Base-by-base conservation (phyloP, 257 asterid genomes). In the Plectranthus barbatus region DNA sequence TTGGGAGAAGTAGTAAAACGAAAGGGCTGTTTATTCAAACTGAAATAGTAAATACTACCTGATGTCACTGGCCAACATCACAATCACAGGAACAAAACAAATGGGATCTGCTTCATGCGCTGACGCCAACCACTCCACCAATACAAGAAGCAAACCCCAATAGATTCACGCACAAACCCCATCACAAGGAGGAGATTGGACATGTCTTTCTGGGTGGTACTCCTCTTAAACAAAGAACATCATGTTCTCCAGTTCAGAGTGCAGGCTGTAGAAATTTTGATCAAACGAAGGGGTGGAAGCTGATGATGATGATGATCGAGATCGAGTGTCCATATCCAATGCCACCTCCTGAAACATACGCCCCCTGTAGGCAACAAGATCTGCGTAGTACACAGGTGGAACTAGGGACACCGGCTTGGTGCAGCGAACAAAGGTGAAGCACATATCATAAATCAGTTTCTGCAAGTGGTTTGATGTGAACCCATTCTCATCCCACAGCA, bases 151-250 rank as follows among this genome's bases (percentile, higher is more conserved):
- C 67, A 65, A 59, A 42, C 72, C 80, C 74, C 74, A 59, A 75
- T 79, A 82, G 92, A 84, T 84, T 84, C 92, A 74, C 88, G 80
- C 86, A 80, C 92, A 80, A 84, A 82, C 88, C 40, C 91, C 83
- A 72, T 62, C 11, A 1, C 64, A 26, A 26, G 31, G 70, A 75
- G 78, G 83, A 79, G 82, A 56, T 70, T 61, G 81, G 18, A 78
- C 76, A 56, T 76, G 74, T 55, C 55, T 67, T 34, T 52, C 23
- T 64, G 69, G 56, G 63, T 31, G n/a, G 14, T 5, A 5, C 64
- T 21, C 31, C 64, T 70, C 87, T 67, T 3, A 84, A 13, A 82
- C 78, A 15, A 82, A 87, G 55, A 75, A 81, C 92, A 88, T 82
- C 15, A 61, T 13, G 66, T 88, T 56, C 62, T 74, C 56, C 74